These are phyloP conservation scores for Cladosporium sp. DNA, from an alignment of 2,329 filamentous ascomycete species.

Conservation along the genomic window DNA sequence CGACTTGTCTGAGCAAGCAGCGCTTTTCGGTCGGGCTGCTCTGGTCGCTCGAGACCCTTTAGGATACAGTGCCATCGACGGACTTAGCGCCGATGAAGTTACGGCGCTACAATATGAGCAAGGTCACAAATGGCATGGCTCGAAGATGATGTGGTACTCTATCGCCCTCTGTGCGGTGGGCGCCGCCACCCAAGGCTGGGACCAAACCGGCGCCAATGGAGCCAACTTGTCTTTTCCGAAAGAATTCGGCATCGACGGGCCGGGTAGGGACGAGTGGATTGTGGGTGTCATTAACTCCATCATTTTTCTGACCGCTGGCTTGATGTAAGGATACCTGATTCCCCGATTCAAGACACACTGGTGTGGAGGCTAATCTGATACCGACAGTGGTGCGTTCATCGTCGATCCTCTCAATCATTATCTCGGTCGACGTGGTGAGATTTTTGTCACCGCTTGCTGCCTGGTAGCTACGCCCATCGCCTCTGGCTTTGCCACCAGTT, in stretches of 20 bases:
- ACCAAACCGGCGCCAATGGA: slow-evolving; percentile 52
- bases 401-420: slow-evolving; percentile 46
- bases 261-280: no score
- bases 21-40: no score
- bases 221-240: slow-evolving; percentile 50
- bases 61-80: slow-evolving; percentile 41
- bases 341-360: no score
- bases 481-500: no score
- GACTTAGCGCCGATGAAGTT: slow-evolving; percentile 40
- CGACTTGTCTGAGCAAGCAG: no score
- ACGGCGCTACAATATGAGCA: slow-evolving; percentile 43
- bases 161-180: slow-evolving; percentile 51
- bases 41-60: slow-evolving; percentile 47
- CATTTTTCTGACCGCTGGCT: no score
- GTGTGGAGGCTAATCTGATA: no score
- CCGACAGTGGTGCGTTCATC: slow-evolving; percentile 19
- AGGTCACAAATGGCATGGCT: slow-evolving; percentile 48
- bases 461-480: no score
- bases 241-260: slow-evolving; percentile 31
- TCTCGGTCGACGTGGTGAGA: slow-evolving; percentile 29
- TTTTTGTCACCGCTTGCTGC: background rate
- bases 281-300: no score
- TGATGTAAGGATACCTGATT: no score
- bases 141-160: slow-evolving; percentile 45
- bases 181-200: slow-evolving; percentile 51